Percentiles rank a stretch among this genome's conserved stretches.
phyloP scores from a whole-genome alignment of 805 yeast species.

The Candida sithepensis region DNA sequence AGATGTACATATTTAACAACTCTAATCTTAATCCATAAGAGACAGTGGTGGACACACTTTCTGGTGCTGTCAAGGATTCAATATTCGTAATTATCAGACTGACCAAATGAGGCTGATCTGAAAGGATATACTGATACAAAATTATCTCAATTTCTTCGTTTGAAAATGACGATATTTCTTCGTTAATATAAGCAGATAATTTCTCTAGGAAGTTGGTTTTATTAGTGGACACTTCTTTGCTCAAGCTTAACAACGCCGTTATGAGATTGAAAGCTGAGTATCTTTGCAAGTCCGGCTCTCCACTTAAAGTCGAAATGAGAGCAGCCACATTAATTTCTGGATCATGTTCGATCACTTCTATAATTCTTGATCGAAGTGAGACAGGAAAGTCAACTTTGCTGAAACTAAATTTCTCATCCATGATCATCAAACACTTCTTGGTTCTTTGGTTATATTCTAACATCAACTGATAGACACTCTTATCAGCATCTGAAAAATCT shows the following conservation, averaged over 20 bases:
- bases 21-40: conserved; percentile 8
- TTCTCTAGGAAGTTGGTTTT: conserved; percentile 1
- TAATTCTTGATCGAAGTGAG: neutral
- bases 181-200: conserved; percentile 4
- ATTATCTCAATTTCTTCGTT: neutral
- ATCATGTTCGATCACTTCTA: conserved; percentile 1
- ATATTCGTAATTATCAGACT: conserved; percentile 6
- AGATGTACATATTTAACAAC: conserved; percentile 14
- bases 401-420: conserved; percentile 1
- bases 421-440: neutral
- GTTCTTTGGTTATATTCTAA: conserved; percentile 6
- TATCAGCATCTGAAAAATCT: conserved; percentile 5
- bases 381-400: conserved; percentile 4
- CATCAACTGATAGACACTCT: conserved; percentile 12
- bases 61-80: neutral
- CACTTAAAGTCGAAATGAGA: neutral
- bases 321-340: neutral
- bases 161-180: neutral
- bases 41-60: neutral
- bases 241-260: conserved; percentile 5
- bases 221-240: neutral
- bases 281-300: conserved; percentile 1
- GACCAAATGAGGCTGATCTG: conserved; percentile 6
- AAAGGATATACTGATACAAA: conserved; percentile 4
- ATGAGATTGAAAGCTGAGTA: conserved; percentile 9